phyloP scores from a whole-genome alignment of 1,284 basidiomycete species.

The Trametes polyzona region DNA sequence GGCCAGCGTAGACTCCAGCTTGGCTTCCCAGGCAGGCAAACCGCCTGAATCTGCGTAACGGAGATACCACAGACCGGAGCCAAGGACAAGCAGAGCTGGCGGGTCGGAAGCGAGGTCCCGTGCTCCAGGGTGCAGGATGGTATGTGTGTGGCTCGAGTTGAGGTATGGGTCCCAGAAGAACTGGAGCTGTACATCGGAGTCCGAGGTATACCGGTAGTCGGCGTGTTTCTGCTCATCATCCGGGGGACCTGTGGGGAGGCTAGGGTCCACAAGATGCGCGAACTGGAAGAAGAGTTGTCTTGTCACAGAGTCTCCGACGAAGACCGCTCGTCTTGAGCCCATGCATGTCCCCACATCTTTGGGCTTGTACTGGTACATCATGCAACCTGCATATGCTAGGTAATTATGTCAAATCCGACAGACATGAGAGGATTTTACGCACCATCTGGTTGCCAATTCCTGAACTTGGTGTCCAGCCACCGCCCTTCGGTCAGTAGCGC shows the following conservation, averaged over 20 bases:
- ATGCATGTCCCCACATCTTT: slow-evolving; percentile 60
- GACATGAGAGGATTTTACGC: slow-evolving; percentile 28
- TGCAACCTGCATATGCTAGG: slow-evolving; percentile 58
- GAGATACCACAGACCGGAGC: slow-evolving; percentile 88
- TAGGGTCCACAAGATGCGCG: slow-evolving; percentile 59
- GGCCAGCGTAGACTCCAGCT: slow-evolving; percentile 66
- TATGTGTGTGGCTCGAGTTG: slow-evolving; percentile 62
- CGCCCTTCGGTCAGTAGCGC: slow-evolving; percentile 72
- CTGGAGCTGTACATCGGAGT: slow-evolving; percentile 54
- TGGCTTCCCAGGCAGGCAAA: slow-evolving; percentile 75
- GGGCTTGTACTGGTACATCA: slow-evolving; percentile 66
- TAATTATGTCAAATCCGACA: neutral
- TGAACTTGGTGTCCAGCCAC: slow-evolving; percentile 73
- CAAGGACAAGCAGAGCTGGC: slow-evolving; percentile 77
- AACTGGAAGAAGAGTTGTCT: slow-evolving; percentile 81
- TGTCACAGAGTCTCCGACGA: slow-evolving; percentile 87
- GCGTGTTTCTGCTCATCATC: slow-evolving; percentile 70
- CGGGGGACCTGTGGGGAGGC: slow-evolving; percentile 56
- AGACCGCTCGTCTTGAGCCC: slow-evolving; percentile 59
- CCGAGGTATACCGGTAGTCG: slow-evolving; percentile 55
- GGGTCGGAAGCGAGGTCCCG: slow-evolving; percentile 17
- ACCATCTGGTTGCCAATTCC: slow-evolving; percentile 89
- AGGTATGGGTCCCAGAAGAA: slow-evolving; percentile 86
- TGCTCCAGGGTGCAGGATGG: slow-evolving; percentile 36
- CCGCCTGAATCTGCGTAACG: slow-evolving; percentile 77